Evolutionary conservation across 164 flowering plant species (phyloP).

Genomic region (Houttuynia cordata): DNA sequence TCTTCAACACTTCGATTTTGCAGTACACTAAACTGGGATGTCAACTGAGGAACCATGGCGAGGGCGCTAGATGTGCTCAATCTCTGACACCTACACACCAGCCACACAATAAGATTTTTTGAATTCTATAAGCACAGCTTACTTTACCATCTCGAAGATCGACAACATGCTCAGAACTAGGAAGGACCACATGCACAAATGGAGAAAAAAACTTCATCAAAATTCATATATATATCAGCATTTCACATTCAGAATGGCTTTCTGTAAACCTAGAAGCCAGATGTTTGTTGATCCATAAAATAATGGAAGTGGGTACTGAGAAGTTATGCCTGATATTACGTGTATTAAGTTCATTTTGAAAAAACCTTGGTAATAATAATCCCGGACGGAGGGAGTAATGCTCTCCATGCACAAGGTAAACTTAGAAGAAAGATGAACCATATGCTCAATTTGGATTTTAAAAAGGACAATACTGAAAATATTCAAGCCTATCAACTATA

Average conservation of each 20-base stretch:
- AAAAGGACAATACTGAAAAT: not conserved
- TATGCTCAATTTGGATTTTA: not conserved
- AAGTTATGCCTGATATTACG: no score
- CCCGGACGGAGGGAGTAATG: no score
- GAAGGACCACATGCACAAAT: not conserved
- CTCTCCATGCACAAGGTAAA: no score
- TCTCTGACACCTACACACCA: conserved; percentile 57
- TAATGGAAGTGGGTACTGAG: no score
- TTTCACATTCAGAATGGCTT: no score
- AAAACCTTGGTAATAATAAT: no score
- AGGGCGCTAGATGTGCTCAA: conserved; percentile 27
- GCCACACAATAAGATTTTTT: conserved; percentile 1
- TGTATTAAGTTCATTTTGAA: no score
- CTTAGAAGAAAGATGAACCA: no score
- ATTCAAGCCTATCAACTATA: not conserved
- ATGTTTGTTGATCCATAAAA: no score
- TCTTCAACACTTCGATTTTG: conserved; percentile 12
- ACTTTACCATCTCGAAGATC: no score
- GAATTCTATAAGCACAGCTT: not conserved
- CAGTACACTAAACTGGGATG: conserved; percentile 12
- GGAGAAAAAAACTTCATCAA: not conserved
- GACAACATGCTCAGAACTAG: not conserved
- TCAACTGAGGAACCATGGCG: conserved; percentile 18
- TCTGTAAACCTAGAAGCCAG: no score
- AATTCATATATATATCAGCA: not conserved